Evolutionary conservation across 1,139 yeast species (phyloP), one percentile per base, ranked within the genome.

Genomic region (Lodderomyces parapsilosis): DNA sequence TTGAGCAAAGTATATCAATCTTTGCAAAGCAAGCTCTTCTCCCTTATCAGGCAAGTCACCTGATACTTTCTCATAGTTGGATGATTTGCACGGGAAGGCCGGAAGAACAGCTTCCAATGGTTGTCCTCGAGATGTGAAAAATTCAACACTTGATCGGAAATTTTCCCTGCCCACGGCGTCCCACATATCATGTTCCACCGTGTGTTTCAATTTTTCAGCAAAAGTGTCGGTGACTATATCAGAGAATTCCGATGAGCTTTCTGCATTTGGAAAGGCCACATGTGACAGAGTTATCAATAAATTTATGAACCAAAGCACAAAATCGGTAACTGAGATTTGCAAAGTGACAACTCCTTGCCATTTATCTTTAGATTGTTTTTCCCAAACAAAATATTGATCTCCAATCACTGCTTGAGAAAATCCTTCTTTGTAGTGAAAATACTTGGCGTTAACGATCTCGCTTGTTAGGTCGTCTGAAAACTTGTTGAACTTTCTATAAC

Each of bases 71-170:
- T 74, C 68, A 35, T 57, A 48, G 49, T 80, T 80, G 13, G 83
- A 78, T 0, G 84, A 78, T 54, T 80, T 80, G 54, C 85, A 80
- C 3, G 86, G 86, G 50, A 80, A 80, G 0, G 85, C 86, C 3
- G 86, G 86, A 42, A 80, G 61, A 7, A 79, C 81, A 8, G 81
- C 79, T 56, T 79, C 81, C 45, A 80, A 66, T 34, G 69, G 67
- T 25, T 69, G 50, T 45, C 67, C 62, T 50, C 79, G 66, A 36
- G 72, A 64, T 11, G 81, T 77, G 54, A 75, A 80, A 53, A 74
- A 77, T 35, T 65, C 65, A 22, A 75, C 70, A 40, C 64, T 68
- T 28, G 63, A 53, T 17, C 64, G 58, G 50, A 79, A 78, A 47
- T 65, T 63, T 0, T 54, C 62, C 37, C 66, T 62, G 2, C 84